Evolutionary conservation across 352 stramenopile genomes (phyloP).

Genomic region (Phytopythium oedochilum): DNA sequence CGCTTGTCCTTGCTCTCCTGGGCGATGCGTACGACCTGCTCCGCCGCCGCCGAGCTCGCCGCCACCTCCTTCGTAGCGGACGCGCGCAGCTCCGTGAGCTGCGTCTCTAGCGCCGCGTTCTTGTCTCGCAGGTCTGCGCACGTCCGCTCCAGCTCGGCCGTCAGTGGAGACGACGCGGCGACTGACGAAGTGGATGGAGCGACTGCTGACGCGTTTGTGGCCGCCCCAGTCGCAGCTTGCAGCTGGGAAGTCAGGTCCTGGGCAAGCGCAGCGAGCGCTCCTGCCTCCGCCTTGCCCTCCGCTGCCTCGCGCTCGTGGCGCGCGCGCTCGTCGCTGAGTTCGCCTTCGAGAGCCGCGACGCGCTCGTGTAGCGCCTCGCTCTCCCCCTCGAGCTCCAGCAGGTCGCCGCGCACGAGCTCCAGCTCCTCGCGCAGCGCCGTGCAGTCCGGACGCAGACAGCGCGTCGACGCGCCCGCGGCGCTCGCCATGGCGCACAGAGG

Average conservation of each 20-base stretch:
- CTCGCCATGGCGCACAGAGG: constrained; percentile 9
- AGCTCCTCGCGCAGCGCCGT: constrained; percentile 63
- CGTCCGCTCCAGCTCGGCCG: constrained; percentile 6
- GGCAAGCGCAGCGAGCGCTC: constrained; percentile 12
- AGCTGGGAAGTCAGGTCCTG: constrained; percentile 13
- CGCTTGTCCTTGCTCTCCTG: constrained; percentile 46
- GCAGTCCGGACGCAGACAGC: constrained; percentile 53
- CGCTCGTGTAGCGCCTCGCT: constrained; percentile 67
- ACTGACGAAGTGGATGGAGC: not conserved
- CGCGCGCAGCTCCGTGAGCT: constrained; percentile 29
- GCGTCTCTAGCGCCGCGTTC: constrained; percentile 32
- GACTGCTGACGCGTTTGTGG: not conserved
- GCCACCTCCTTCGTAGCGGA: constrained; percentile 30
- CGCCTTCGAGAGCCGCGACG: constrained; percentile 28
- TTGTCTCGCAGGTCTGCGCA: constrained; percentile 20
- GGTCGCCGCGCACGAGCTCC: constrained; percentile 47
- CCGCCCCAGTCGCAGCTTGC: not conserved
- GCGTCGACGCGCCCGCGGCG: constrained; percentile 3
- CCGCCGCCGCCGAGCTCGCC: constrained; percentile 23
- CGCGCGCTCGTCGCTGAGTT: constrained; percentile 10
- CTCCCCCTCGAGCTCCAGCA: constrained; percentile 57
- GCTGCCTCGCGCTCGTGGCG: constrained; percentile 11
- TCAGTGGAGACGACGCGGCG: constrained; percentile 6
- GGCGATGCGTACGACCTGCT: constrained; percentile 22
- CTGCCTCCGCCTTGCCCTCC: constrained; percentile 24